phyloP scores from a whole-genome alignment of 2,329 filamentous ascomycete species.

The Cucurbitaria berberidis region DNA sequence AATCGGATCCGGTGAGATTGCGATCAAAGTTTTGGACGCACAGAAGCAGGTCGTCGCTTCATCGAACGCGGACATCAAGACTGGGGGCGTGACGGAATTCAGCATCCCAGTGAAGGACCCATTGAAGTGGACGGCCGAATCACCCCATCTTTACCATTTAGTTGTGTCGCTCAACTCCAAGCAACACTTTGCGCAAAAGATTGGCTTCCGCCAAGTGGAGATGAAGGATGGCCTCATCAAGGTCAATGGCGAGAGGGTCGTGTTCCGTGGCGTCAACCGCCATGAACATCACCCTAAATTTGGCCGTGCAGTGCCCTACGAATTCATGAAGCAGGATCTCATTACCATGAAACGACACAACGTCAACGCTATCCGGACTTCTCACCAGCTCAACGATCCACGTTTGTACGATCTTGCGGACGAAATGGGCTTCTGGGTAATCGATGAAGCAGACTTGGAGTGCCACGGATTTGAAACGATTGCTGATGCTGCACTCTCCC shows the following conservation, averaged over 20 bases:
- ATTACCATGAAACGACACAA: constrained; percentile 73
- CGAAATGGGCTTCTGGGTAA: constrained; percentile 70
- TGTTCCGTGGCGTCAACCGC: constrained; percentile 69
- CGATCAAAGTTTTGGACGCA: constrained; percentile 55
- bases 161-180: constrained; percentile 51
- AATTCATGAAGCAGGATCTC: constrained; percentile 67
- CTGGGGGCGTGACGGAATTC: constrained; percentile 28
- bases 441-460: constrained; percentile 62
- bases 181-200: constrained; percentile 58
- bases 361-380: constrained; percentile 72
- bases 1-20: constrained; percentile 51
- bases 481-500: constrained; percentile 33
- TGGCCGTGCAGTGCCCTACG: constrained; percentile 67
- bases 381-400: constrained; percentile 71
- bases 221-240: constrained; percentile 65
- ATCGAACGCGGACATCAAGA: constrained; percentile 16
- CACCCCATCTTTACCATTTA: constrained; percentile 65
- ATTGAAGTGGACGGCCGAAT: constrained; percentile 72
- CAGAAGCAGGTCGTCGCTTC: constrained; percentile 34
- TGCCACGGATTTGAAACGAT: constrained; percentile 54
- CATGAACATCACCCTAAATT: constrained; percentile 72
- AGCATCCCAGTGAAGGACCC: constrained; percentile 59
- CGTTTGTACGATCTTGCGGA: constrained; percentile 66
- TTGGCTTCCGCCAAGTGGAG: constrained; percentile 71
- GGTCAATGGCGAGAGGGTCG: constrained; percentile 68